Percentiles rank a stretch among this genome's conserved stretches.
phyloP scores from a whole-genome alignment of 176 grass and related monocot species.

The Elaeis guineensis region DNA sequence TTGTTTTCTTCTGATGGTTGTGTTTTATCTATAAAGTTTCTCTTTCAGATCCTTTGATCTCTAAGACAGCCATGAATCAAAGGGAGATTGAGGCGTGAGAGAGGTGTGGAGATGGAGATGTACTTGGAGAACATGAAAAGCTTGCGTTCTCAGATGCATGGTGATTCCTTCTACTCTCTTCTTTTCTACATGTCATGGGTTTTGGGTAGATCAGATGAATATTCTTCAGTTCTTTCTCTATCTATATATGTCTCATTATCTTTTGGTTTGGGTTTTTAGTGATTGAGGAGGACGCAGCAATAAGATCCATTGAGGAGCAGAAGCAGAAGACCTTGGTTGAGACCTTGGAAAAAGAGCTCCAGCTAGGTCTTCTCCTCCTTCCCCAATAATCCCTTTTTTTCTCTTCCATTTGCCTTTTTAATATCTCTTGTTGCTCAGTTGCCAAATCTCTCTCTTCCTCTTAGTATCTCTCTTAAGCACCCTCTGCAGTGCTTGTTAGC shows the following conservation, averaged over 20 bases:
- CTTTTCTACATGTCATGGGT: not conserved
- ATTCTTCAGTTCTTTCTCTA: not conserved
- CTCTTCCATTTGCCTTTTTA: not conserved
- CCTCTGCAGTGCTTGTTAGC: not conserved
- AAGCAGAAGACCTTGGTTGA: constrained; percentile 57
- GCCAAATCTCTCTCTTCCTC: not conserved
- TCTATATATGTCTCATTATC: not conserved
- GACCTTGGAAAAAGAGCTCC: constrained; percentile 38
- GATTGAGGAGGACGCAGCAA: constrained; percentile 66
- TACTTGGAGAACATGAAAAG: constrained; percentile 78
- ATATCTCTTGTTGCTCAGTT: not conserved
- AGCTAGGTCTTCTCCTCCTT: constrained; percentile 34
- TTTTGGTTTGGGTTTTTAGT: constrained; percentile 28
- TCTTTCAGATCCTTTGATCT: no score
- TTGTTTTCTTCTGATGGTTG: no score
- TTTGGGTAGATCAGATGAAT: not conserved
- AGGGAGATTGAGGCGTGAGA: no score
- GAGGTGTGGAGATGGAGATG: constrained; percentile 48
- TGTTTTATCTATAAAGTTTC: no score
- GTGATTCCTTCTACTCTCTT: constrained; percentile 21
- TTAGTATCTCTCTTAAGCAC: not conserved
- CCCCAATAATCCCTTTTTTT: not conserved
- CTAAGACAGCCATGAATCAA: no score
- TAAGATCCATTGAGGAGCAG: constrained; percentile 78
- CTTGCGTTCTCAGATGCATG: constrained; percentile 69